These are phyloP conservation scores for Saccharomyces hybrid DNA, from an alignment of 1,139 yeast genomes.

Conservation along the genomic window DNA sequence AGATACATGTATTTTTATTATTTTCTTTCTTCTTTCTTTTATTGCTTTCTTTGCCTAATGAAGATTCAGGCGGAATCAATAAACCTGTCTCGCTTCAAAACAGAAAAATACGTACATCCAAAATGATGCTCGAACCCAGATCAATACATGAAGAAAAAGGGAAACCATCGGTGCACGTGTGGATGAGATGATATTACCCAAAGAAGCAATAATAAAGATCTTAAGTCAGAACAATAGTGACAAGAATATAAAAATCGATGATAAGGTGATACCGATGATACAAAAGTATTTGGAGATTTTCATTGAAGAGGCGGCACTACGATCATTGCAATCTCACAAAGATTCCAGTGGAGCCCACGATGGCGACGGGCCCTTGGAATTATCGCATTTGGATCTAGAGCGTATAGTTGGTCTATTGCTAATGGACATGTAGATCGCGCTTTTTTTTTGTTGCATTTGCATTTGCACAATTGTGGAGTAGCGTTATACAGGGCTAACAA, in stretches of 20 bases:
- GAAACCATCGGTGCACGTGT: background rate
- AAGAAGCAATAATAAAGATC: slow-evolving; percentile 46
- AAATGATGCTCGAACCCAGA: background rate
- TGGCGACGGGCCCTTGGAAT: slow-evolving; percentile 27
- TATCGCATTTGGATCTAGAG: slow-evolving; percentile 27
- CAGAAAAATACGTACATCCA: background rate
- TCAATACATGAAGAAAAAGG: background rate
- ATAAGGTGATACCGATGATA: slow-evolving; percentile 43
- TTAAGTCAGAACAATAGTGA: slow-evolving; percentile 47
- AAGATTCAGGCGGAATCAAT: background rate
- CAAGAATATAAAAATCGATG: slow-evolving; percentile 43
- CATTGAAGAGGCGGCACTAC: slow-evolving; percentile 53
- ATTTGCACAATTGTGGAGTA: background rate
- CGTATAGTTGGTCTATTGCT: slow-evolving; percentile 28
- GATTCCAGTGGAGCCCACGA: slow-evolving; percentile 31
- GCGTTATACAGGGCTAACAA: background rate
- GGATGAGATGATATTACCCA: slow-evolving; percentile 27
- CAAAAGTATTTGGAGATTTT: slow-evolving; percentile 54
- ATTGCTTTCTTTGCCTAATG: background rate
- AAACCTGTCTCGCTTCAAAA: background rate
- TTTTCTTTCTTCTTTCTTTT: background rate
- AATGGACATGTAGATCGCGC: slow-evolving; percentile 22
- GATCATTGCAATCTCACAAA: slow-evolving; percentile 47
- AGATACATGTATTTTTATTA: background rate
- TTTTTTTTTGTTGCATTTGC: too few species aligned